Evolutionary conservation across 2,329 filamentous ascomycete species (phyloP).

Genomic region (Huntiella bhutanensis): DNA sequence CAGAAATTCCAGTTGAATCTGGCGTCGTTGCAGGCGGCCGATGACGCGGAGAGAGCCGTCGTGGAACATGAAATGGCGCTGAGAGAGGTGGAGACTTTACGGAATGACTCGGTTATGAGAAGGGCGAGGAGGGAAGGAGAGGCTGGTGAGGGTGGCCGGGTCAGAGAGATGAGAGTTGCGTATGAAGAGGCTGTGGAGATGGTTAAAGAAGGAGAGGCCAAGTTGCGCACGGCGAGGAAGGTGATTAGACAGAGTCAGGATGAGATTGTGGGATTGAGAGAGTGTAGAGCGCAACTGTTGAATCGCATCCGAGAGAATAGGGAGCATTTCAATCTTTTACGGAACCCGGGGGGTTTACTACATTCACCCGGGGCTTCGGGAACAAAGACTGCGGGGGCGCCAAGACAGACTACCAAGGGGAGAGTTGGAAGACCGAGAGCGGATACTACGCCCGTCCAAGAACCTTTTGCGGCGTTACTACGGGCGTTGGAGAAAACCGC

Average conservation of each 20-base stretch:
- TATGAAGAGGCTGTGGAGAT: conserved; percentile 49
- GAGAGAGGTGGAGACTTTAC: conserved; percentile 68
- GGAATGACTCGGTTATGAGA: conserved; percentile 50
- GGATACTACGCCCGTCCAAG: conserved; percentile 24
- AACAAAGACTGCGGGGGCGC: background rate
- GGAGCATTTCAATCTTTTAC: conserved; percentile 64
- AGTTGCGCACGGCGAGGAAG: conserved; percentile 56
- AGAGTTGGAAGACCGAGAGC: background rate
- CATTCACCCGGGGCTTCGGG: conserved; percentile 33
- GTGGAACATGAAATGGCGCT: conserved; percentile 88
- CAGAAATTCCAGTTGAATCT: conserved; percentile 81
- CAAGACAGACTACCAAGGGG: conserved; percentile 26
- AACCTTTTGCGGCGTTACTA: conserved; percentile 58
- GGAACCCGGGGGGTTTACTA: conserved; percentile 52
- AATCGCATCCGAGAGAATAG: conserved; percentile 77
- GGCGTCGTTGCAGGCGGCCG: conserved; percentile 63
- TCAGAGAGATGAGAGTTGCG: conserved; percentile 42
- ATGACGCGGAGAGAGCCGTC: conserved; percentile 67
- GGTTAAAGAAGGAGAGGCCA: conserved; percentile 42
- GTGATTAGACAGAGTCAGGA: conserved; percentile 62
- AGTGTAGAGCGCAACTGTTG: conserved; percentile 60
- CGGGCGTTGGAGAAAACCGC: conserved; percentile 57
- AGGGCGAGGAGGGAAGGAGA: conserved; percentile 37
- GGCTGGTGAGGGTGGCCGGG: conserved; percentile 35
- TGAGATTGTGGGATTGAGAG: conserved; percentile 47